phyloP scores from a whole-genome alignment of 441 rosid genomes.

The Populus hybrid region DNA sequence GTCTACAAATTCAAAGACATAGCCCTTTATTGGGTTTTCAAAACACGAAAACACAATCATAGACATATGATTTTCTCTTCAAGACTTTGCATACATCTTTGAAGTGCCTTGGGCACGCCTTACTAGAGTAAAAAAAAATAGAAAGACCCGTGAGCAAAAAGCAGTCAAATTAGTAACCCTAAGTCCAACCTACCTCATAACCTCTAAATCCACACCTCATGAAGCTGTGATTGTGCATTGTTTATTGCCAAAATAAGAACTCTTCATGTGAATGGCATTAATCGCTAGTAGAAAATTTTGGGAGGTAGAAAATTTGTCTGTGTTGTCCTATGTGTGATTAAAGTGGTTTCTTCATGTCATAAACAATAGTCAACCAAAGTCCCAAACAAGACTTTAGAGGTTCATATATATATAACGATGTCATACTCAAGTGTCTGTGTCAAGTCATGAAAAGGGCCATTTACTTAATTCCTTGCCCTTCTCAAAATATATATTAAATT shows the following conservation, averaged over 20 bases:
- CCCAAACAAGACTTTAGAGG: not conserved
- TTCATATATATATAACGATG: not conserved
- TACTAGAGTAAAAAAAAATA: not conserved
- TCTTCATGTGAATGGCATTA: not conserved
- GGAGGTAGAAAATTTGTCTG: not conserved
- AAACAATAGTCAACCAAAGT: slow-evolving; percentile 16
- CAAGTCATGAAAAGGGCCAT: not conserved
- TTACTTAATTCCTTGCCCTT: too few species aligned
- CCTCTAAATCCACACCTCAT: not conserved
- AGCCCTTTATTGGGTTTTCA: not conserved
- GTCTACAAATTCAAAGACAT: slow-evolving; percentile 9
- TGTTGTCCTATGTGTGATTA: not conserved
- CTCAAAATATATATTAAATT: not conserved
- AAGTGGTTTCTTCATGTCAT: slow-evolving; percentile 1
- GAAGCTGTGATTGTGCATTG: not conserved
- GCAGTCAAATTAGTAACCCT: not conserved
- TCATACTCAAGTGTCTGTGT: not conserved
- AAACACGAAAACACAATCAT: too few species aligned
- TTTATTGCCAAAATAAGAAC: not conserved
- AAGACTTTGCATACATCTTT: not conserved
- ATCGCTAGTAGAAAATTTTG: too few species aligned
- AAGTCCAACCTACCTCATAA: not conserved
- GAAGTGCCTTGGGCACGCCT: not conserved
- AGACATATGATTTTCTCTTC: not conserved
- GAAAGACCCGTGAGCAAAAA: not conserved